These are phyloP conservation scores for Coniophora puteana DNA, from an alignment of 1,284 basidiomycete species.

Conservation along the genomic window DNA sequence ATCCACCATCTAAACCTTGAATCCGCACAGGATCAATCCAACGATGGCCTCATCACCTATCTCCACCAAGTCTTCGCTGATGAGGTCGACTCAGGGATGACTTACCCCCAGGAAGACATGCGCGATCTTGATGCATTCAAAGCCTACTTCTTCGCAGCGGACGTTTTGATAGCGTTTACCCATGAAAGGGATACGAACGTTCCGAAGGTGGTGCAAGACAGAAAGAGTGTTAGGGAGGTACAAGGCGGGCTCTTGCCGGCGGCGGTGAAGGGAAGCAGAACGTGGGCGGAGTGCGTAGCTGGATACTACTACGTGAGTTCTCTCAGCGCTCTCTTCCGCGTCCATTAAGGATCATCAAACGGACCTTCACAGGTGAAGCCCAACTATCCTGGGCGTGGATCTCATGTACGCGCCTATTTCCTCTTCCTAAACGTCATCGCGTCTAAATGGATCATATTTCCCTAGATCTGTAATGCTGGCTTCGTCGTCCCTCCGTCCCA, in stretches of 20 bases:
- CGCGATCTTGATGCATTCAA: conserved; percentile 54
- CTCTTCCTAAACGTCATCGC: conserved; percentile 4
- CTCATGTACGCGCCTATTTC: conserved; percentile 64
- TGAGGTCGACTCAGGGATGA: conserved; percentile 72
- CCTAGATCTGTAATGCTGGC: conserved; percentile 83
- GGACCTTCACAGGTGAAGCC: conserved; percentile 84
- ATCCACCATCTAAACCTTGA: conserved; percentile 66
- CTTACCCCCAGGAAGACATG: conserved; percentile 80
- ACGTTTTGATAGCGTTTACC: conserved; percentile 71
- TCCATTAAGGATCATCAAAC: no score
- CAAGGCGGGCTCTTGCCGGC: conserved; percentile 40
- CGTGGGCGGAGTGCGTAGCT: conserved; percentile 68
- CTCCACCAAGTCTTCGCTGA: conserved; percentile 65
- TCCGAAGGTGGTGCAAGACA: conserved; percentile 11
- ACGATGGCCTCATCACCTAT: conserved; percentile 54
- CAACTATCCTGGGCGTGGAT: conserved; percentile 91
- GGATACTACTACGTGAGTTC: conserved; percentile 79
- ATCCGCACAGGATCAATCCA: conserved; percentile 33
- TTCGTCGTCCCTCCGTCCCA: conserved; percentile 77
- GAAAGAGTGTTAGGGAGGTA: conserved; percentile 27
- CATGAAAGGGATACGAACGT: conserved; percentile 16
- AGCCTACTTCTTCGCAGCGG: conserved; percentile 72
- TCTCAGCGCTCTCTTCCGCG: conserved; percentile 7
- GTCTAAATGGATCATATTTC: conserved; percentile 2
- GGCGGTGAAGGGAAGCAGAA: conserved; percentile 40